Evolutionary conservation across 345 rosid genomes (phyloP).

Genomic region (Melastoma malabathricum): DNA sequence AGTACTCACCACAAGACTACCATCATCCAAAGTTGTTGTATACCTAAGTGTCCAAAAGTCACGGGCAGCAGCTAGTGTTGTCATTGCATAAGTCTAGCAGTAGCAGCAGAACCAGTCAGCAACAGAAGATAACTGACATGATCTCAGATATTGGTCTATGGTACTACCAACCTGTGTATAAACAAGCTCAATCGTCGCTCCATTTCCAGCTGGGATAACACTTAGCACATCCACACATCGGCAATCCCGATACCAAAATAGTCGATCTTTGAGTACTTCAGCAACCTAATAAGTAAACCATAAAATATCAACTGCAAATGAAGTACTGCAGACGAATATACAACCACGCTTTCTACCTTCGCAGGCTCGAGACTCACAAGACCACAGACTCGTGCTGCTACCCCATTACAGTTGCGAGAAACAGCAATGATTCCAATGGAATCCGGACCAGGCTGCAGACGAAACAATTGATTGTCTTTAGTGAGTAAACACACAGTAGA

Average conservation of each 20-base stretch:
- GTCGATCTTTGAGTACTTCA: slow-evolving; percentile 95
- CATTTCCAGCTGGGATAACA: slow-evolving; percentile 72
- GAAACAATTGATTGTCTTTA: too few relatives aligned
- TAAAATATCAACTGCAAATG: neutral
- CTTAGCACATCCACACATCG: slow-evolving; percentile 62
- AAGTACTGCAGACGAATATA: neutral
- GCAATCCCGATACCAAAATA: slow-evolving; percentile 91
- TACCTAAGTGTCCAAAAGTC: slow-evolving; percentile 95
- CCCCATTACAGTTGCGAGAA: slow-evolving; percentile 92
- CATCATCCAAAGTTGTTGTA: slow-evolving; percentile 81
- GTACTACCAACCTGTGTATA: slow-evolving; percentile 61
- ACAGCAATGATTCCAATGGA: slow-evolving; percentile 98
- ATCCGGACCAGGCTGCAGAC: slow-evolving; percentile 98
- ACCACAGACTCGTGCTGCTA: slow-evolving; percentile 99
- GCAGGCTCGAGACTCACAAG: slow-evolving; percentile 98
- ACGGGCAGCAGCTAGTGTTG: slow-evolving; percentile 85
- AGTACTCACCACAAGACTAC: slow-evolving; percentile 58
- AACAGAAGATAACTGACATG: neutral
- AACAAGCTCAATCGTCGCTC: slow-evolving; percentile 78
- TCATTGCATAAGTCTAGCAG: slow-evolving; percentile 71
- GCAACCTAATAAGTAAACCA: slow-evolving; percentile 39
- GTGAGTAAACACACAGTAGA: too few relatives aligned
- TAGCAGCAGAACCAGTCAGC: neutral
- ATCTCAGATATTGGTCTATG: neutral
- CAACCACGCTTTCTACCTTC: slow-evolving; percentile 32